Conservation (phyloP, 306 rosid species). For the Ceratonia siliqua region DNA sequence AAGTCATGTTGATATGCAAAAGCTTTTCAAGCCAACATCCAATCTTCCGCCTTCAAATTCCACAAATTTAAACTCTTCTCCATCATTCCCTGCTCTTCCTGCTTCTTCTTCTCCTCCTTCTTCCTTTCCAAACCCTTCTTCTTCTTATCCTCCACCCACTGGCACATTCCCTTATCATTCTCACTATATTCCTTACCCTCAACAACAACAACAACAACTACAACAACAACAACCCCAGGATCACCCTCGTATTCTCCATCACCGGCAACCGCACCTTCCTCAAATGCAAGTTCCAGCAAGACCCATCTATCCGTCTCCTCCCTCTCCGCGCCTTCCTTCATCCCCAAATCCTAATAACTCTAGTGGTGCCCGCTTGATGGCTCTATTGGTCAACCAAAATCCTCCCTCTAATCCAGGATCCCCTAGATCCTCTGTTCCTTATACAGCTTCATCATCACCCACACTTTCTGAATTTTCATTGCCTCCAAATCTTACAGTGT, state of each 20-base stretch:
- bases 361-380: conserved; percentile 59
- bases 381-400: conserved; percentile 48
- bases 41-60: conserved; percentile 23
- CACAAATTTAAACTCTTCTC: conserved; percentile 51
- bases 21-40: conserved; percentile 51
- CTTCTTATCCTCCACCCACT: conserved; percentile 72
- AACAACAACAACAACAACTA: too few relatives aligned
- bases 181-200: conserved; percentile 47
- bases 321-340: conserved; percentile 41
- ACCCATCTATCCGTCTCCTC: conserved; percentile 38
- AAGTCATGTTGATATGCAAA: conserved; percentile 50
- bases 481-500: conserved; percentile 18
- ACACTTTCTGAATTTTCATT: conserved; percentile 39
- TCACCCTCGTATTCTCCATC: conserved; percentile 40
- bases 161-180: conserved; percentile 56
- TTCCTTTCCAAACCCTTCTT: conserved; percentile 51
- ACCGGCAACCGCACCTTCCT: conserved; percentile 27
- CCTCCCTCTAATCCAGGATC: conserved; percentile 43
- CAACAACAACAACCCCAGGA: conserved; percentile 27
- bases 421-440: conserved; percentile 8
- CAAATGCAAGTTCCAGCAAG: conserved; percentile 50
- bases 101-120: conserved; percentile 47
- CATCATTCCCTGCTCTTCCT: conserved; percentile 48
- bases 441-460: conserved; percentile 12
- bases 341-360: conserved; percentile 44